A percentile compares a stretch with the other conserved stretches of the same genome.
Conservation (phyloP, 2,329 filamentous ascomycete genomes). For the Pyrenochaeta sp. region DNA sequence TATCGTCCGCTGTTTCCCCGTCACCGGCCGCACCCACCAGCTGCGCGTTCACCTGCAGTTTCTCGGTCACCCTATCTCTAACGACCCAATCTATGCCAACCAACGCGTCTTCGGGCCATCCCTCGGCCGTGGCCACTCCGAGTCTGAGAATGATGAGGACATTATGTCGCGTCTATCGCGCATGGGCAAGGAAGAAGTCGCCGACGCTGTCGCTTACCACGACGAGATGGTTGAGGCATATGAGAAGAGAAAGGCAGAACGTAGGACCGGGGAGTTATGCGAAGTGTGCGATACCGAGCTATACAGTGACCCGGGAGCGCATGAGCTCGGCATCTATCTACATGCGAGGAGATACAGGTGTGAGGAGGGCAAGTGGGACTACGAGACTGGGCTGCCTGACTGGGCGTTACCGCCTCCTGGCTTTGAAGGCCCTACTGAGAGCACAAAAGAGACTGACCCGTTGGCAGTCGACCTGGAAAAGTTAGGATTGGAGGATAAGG, state of each 20-base stretch:
- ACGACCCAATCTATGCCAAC: constrained; percentile 98
- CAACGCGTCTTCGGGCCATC: constrained; percentile 86
- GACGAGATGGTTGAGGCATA: constrained; percentile 93
- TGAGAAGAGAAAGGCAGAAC: constrained; percentile 89
- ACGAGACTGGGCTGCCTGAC: constrained; percentile 80
- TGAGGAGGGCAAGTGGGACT: constrained; percentile 82
- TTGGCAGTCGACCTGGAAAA: constrained; percentile 55
- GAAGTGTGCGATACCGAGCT: constrained; percentile 84
- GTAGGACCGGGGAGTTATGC: constrained; percentile 86
- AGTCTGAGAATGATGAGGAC: constrained; percentile 81
- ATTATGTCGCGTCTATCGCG: constrained; percentile 83
- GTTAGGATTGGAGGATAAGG: constrained; percentile 47
- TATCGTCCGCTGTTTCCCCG: constrained; percentile 90
- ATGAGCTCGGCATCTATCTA: constrained; percentile 92
- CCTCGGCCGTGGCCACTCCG: constrained; percentile 74
- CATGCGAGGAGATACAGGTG: constrained; percentile 93
- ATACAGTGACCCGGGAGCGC: constrained; percentile 89
- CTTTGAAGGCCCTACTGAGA: constrained; percentile 73
- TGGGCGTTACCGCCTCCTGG: constrained; percentile 88
- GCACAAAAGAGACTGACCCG: constrained; percentile 61
- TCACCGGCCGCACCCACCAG: constrained; percentile 95
- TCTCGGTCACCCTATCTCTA: constrained; percentile 92
- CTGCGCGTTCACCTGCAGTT: constrained; percentile 94
- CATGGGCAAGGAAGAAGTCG: constrained; percentile 95
- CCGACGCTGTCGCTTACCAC: constrained; percentile 90